These are phyloP conservation scores for Penicillium sp. DNA, from an alignment of 2,329 filamentous ascomycete genomes.

Conservation along the genomic window DNA sequence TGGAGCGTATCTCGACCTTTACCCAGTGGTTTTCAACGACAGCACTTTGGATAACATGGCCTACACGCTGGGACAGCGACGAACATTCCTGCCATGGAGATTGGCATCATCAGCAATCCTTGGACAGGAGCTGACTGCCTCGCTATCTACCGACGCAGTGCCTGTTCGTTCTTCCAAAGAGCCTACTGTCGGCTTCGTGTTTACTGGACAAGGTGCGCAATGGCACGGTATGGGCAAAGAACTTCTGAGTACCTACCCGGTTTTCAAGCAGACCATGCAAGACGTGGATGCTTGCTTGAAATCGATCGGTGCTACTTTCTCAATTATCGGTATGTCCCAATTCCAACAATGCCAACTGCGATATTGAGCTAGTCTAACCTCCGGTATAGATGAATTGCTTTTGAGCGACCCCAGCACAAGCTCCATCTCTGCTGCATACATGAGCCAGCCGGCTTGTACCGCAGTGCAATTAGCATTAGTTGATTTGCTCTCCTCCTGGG, in stretches of 20 bases:
- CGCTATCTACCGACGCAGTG: slow-evolving; percentile 13
- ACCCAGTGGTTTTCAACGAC: slow-evolving; percentile 19
- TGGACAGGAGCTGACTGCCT: slow-evolving; percentile 15
- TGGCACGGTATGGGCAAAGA: slow-evolving; percentile 38
- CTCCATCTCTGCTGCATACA: slow-evolving; percentile 28
- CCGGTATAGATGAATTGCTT: slow-evolving; percentile 21
- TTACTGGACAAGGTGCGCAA: slow-evolving; percentile 41
- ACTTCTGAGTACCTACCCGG: slow-evolving; percentile 25
- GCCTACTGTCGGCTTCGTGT: slow-evolving; percentile 34
- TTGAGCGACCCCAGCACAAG: slow-evolving; percentile 15
- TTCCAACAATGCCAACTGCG: too few species aligned
- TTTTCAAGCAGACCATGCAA: slow-evolving; percentile 21
- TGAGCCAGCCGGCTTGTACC: slow-evolving; percentile 33
- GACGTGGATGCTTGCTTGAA: slow-evolving; percentile 20
- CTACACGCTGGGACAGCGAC: slow-evolving; percentile 25
- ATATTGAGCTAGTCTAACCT: neutral
- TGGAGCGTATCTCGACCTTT: slow-evolving; percentile 18
- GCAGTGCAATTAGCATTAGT: slow-evolving; percentile 35
- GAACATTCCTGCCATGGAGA: slow-evolving; percentile 25
- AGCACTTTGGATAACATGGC: slow-evolving; percentile 22
- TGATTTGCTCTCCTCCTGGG: slow-evolving; percentile 30
- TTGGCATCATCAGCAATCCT: slow-evolving; percentile 17
- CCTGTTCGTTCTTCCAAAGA: slow-evolving; percentile 19
- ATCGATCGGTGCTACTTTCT: slow-evolving; percentile 21
- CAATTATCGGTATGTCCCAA: slow-evolving; percentile 24